These are phyloP conservation scores for Pichia sp. DNA, from an alignment of 1,139 yeast genomes.

Conservation along the genomic window DNA sequence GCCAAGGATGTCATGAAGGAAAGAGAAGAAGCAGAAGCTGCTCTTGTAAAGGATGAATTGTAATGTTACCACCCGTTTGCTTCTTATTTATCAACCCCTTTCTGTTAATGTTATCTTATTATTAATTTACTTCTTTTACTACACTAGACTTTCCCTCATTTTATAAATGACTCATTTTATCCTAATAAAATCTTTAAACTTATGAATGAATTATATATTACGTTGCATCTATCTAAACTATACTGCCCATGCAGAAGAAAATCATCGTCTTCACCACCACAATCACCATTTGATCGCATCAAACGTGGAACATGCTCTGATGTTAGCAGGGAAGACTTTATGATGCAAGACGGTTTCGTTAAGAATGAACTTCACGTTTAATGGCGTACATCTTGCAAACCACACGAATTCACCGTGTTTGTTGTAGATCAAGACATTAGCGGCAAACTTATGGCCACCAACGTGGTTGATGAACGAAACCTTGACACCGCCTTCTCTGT, in stretches of 20 bases:
- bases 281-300: constrained; percentile 53
- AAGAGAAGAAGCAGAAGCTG: constrained; percentile 6
- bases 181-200: too few relatives aligned
- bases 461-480: constrained; percentile 79
- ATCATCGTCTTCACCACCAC: constrained; percentile 3
- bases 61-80: too few relatives aligned
- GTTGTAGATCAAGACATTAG: constrained; percentile 77
- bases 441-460: constrained; percentile 95
- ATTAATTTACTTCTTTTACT: too few relatives aligned
- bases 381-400: constrained; percentile 85
- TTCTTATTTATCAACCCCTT: too few relatives aligned
- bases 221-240: too few relatives aligned
- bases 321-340: constrained; percentile 67
- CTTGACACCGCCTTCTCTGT: constrained; percentile 68
- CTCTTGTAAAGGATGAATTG: constrained; percentile 24
- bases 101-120: too few relatives aligned
- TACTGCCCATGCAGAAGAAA: too few relatives aligned
- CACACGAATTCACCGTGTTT: constrained; percentile 77
- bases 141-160: too few relatives aligned
- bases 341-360: constrained; percentile 72
- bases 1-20: constrained; percentile 15
- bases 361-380: constrained; percentile 68
- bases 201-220: too few relatives aligned
- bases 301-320: constrained; percentile 60
- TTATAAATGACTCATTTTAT: too few relatives aligned